These are phyloP conservation scores for Phaeolepiota aurea DNA, from an alignment of 768 basidiomycete species.

Conservation along the genomic window DNA sequence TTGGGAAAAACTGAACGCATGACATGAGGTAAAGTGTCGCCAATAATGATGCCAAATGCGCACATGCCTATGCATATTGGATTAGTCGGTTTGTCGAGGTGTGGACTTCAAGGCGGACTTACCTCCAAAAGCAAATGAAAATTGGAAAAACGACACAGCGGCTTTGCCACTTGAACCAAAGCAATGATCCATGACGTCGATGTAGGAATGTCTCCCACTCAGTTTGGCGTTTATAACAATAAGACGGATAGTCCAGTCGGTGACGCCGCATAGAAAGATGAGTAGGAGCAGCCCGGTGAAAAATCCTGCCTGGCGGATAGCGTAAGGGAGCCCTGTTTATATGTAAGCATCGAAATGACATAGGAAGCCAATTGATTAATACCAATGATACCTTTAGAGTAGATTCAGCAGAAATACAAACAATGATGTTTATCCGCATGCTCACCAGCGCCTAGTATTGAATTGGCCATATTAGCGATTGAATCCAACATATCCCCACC, in stretches of 20 bases:
- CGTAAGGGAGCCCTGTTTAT: constrained; percentile 81
- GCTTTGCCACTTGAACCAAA: constrained; percentile 90
- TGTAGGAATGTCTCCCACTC: constrained; percentile 86
- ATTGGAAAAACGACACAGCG: constrained; percentile 95
- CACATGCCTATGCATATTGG: constrained; percentile 67
- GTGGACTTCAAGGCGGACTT: constrained; percentile 12
- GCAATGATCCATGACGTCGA: constrained; percentile 89
- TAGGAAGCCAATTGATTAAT: constrained; percentile 9
- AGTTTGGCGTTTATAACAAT: constrained; percentile 96
- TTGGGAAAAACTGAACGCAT: constrained; percentile 79
- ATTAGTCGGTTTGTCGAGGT: not conserved
- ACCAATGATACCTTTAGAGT: constrained; percentile 63
- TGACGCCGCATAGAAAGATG: constrained; percentile 69
- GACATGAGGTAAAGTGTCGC: constrained; percentile 95
- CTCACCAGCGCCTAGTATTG: constrained; percentile 87
- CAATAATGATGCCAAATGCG: constrained; percentile 96
- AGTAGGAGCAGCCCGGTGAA: constrained; percentile 81
- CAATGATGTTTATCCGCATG: not conserved
- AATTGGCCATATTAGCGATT: constrained; percentile 92
- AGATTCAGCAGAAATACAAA: constrained; percentile 7
- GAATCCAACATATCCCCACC: constrained; percentile 77
- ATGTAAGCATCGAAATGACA: not conserved
- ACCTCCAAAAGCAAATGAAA: constrained; percentile 96
- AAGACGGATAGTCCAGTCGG: constrained; percentile 97
- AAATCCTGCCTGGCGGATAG: constrained; percentile 91